Evolutionary conservation across 1,284 basidiomycete species (phyloP).

Genomic region (Chalciporus piperatoides): DNA sequence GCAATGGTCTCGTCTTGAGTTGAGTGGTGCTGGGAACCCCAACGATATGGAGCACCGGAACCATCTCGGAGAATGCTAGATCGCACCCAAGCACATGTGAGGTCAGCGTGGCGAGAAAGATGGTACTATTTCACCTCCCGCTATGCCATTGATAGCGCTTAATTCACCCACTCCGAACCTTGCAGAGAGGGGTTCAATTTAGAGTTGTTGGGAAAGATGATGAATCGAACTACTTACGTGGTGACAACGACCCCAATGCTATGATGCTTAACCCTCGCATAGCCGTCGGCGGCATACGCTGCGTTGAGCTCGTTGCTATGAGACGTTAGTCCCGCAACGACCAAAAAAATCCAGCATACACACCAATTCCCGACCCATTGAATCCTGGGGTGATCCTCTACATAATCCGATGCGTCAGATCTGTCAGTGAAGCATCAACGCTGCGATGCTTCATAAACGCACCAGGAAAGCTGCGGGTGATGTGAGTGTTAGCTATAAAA

Average conservation of each 20-base stretch:
- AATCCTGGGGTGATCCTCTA: constrained; percentile 78
- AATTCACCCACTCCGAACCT: constrained; percentile 93
- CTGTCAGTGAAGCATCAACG: neutral
- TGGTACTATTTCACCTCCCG: constrained; percentile 46
- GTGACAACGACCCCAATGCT: constrained; percentile 73
- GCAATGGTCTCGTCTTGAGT: constrained; percentile 64
- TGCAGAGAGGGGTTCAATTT: constrained; percentile 15
- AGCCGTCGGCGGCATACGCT: constrained; percentile 92
- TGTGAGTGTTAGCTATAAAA: neutral
- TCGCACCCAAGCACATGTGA: neutral
- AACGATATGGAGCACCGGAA: constrained; percentile 90
- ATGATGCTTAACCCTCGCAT: constrained; percentile 78
- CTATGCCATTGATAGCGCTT: constrained; percentile 79
- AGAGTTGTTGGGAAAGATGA: too few relatives aligned
- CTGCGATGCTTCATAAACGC: constrained; percentile 18
- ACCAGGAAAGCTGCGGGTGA: constrained; percentile 48
- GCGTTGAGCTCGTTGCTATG: constrained; percentile 82
- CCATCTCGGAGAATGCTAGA: constrained; percentile 79
- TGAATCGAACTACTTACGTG: constrained; percentile 59
- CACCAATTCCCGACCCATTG: constrained; percentile 91
- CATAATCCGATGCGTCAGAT: constrained; percentile 58
- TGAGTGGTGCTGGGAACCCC: constrained; percentile 79
- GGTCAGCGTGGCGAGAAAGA: neutral
- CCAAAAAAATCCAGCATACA: neutral
- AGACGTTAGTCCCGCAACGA: constrained; percentile 2